A percentile compares a stretch with the other conserved stretches of the same genome.
Conservation (phyloP, 352 stramenopile genomes). For the Phytophthora pini region DNA sequence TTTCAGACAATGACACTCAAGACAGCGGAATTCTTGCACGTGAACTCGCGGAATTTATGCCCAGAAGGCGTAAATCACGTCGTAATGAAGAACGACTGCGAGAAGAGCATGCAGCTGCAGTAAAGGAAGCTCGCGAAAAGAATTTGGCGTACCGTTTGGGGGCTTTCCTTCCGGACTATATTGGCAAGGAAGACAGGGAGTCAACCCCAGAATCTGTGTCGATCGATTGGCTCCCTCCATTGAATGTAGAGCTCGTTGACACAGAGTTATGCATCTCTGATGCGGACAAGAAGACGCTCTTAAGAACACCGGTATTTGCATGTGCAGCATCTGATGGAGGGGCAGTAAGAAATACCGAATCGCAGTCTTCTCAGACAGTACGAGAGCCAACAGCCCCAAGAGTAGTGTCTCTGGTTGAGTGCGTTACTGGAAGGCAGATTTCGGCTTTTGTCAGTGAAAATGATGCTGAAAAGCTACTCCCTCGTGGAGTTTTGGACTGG, state of each 20-base stretch:
- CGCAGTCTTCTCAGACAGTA: slow-evolving; percentile 10
- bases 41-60: slow-evolving; percentile 36
- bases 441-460: slow-evolving; percentile 20
- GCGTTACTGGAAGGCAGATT: slow-evolving; percentile 19
- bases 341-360: background rate
- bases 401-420: background rate
- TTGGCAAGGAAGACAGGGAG: slow-evolving; percentile 10
- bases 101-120: slow-evolving; percentile 70
- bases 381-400: slow-evolving; percentile 1
- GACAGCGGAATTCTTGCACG: slow-evolving; percentile 37
- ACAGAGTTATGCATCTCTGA: slow-evolving; percentile 39
- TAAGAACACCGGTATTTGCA: slow-evolving; percentile 28
- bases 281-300: slow-evolving; percentile 13
- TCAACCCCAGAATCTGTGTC: slow-evolving; percentile 11
- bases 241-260: slow-evolving; percentile 39
- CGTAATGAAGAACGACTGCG: slow-evolving; percentile 70
- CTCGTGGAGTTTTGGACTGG: slow-evolving; percentile 31
- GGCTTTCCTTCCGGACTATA: slow-evolving; percentile 43
- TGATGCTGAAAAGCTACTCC: background rate
- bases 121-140: slow-evolving; percentile 67
- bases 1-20: slow-evolving; percentile 55
- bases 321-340: slow-evolving; percentile 11
- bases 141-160: slow-evolving; percentile 62
- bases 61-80: slow-evolving; percentile 62
- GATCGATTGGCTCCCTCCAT: slow-evolving; percentile 34